Conservation (phyloP, 177 flowering plant genomes). For the Vitis hybrid region DNA sequence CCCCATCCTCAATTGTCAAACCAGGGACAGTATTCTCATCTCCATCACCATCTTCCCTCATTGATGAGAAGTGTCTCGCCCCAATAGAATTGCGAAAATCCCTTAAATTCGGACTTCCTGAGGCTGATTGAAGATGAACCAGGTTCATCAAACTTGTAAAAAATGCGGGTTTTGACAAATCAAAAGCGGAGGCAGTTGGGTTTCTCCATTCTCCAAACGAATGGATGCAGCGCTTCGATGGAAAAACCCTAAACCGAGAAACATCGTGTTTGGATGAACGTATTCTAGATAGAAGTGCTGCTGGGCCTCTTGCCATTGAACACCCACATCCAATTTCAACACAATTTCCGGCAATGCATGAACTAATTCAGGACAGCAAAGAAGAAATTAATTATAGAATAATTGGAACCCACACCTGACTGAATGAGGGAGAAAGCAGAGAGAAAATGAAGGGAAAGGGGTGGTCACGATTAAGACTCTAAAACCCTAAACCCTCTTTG, state of each 20-base stretch:
- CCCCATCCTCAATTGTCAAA: constrained; percentile 11
- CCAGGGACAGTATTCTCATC: constrained; percentile 9
- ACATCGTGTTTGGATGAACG: constrained; percentile 26
- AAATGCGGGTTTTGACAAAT: constrained; percentile 16
- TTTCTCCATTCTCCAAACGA: constrained; percentile 5
- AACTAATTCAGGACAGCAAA: neutral
- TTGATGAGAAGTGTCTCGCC: constrained; percentile 32
- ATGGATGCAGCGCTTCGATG: constrained; percentile 19
- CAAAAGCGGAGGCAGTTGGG: constrained; percentile 4
- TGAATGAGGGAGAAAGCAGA: constrained; percentile 4
- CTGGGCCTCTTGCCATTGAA: constrained; percentile 56
- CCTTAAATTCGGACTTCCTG: constrained; percentile 2
- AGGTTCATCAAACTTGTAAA: constrained; percentile 11
- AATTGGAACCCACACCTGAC: neutral
- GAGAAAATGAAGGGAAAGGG: constrained; percentile 8
- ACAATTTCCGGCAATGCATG: neutral
- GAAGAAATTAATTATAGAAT: neutral
- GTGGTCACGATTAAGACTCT: neutral
- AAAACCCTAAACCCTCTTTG: constrained; percentile 10
- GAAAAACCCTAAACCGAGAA: constrained; percentile 23
- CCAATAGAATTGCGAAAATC: neutral
- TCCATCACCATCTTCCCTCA: constrained; percentile 15
- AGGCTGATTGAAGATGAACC: neutral
- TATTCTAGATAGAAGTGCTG: constrained; percentile 34
- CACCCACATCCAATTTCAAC: constrained; percentile 2